A percentile compares a stretch with the other conserved stretches of the same genome.
These are phyloP conservation scores for Acanthamoeba lenticulata DNA, from an alignment of 208 protist species.

Conservation along the genomic window DNA sequence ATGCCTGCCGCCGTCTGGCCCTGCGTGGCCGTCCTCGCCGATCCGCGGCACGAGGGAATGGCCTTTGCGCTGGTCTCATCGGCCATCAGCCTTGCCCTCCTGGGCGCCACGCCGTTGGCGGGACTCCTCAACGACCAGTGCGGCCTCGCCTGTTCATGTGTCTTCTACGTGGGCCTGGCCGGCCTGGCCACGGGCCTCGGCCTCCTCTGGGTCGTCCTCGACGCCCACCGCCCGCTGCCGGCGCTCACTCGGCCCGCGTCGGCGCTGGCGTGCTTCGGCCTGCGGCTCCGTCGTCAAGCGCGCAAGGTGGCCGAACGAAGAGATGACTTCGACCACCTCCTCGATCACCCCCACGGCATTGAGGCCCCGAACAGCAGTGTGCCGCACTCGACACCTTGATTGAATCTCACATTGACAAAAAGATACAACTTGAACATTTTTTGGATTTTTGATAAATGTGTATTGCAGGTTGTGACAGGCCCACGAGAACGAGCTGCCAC, in stretches of 20 bases:
- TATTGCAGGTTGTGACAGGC: too few species aligned
- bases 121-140: not conserved
- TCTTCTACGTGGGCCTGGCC: not conserved
- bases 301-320: too few species aligned
- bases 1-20: not conserved
- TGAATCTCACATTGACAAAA: too few species aligned
- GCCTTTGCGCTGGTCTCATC: not conserved
- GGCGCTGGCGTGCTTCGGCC: too few species aligned
- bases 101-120: not conserved
- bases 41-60: not conserved
- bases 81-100: not conserved
- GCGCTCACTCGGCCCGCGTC: not conserved
- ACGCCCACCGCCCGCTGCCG: not conserved
- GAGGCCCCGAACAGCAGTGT: too few species aligned
- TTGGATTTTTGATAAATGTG: too few species aligned
- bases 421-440: too few species aligned
- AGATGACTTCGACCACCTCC: too few species aligned
- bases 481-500: too few species aligned
- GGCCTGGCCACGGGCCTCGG: not conserved
- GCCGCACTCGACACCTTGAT: too few species aligned
- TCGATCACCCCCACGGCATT: too few species aligned
- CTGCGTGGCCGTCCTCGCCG: not conserved
- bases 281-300: too few species aligned
- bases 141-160: not conserved
- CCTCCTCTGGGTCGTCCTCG: not conserved